Base-by-base conservation (phyloP, 768 basidiomycete genomes). In the Calocybe cyanea region DNA sequence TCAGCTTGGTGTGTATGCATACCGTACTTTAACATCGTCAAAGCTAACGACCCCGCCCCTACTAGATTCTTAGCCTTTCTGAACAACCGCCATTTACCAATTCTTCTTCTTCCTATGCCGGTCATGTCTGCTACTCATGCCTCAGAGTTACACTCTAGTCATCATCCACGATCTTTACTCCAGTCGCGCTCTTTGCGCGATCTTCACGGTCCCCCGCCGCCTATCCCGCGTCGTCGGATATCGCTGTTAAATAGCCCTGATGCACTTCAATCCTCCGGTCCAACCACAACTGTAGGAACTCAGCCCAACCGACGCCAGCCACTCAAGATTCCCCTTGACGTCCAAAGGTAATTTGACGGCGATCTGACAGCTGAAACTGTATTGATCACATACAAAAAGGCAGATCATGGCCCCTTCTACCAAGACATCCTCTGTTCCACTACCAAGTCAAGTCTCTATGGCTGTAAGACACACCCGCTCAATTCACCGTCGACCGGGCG, bases 121-220 rank as follows among this genome's bases (percentile, higher is more conserved):
- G 48, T 38, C 45, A 52, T 55, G 54, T 38, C 51, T 52, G 43
- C 54, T 36, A 35, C 45, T 43, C 45, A 47, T 10, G 25, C 19
- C 30, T 23, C 45, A 15, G 51, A 49, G 43, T 32, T 36, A 17
- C 36, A 13, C n/a, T 30, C 45, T 42, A 44, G 44, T 32, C 25
- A 32, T 31, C 38, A 33, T 30, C 30, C 49, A 39, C 49, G 32
- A 28, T 32, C 52, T 43, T 49, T 51, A 43, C 40, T 47, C 8
- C 42, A 51, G 23, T 49, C 51, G 25, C 50, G 47, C 32, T 55
- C 50, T 40, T 33, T 55, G 18, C 46, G 45, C 36, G 56, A 57
- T 44, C 48, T 56, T 30, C 45, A 34, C 28, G 38, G 43, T 31
- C 45, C 45, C 13, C 36, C 38, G 17, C 46, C 51, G 13, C 28